Evolutionary conservation across 139 green algal genomes (phyloP).

Genomic region (Chlorella sorokiniana): DNA sequence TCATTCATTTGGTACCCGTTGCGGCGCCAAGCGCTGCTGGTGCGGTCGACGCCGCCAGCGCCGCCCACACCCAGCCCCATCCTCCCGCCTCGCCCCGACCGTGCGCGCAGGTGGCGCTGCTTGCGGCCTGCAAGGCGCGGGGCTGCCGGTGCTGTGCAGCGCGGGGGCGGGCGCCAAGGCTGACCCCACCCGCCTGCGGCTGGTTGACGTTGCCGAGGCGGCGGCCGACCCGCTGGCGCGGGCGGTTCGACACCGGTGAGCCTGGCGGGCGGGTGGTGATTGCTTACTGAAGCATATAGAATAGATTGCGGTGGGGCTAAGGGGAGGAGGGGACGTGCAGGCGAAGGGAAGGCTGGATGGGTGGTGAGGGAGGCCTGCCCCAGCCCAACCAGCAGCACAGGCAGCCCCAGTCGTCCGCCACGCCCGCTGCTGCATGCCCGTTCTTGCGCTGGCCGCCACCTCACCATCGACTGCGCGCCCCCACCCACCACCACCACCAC

Average conservation of each 20-base stretch:
- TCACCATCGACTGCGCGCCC: too few relatives aligned
- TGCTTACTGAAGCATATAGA: too few relatives aligned
- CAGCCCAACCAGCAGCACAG: too few relatives aligned
- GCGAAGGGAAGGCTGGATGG: too few relatives aligned
- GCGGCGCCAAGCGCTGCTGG: too few relatives aligned
- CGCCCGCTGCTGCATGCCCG: too few relatives aligned
- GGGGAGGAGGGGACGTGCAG: too few relatives aligned
- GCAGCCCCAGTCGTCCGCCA: too few relatives aligned
- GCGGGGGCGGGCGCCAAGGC: constrained; percentile 89
- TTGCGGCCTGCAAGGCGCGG: constrained; percentile 80
- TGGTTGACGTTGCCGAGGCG: constrained; percentile 88
- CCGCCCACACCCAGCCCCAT: background rate
- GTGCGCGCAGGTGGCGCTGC: constrained; percentile 72
- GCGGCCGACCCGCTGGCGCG: constrained; percentile 82
- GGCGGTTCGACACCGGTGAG: constrained; percentile 71
- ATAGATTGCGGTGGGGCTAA: too few relatives aligned
- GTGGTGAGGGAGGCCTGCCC: too few relatives aligned
- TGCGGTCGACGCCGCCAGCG: background rate
- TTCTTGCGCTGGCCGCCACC: too few relatives aligned
- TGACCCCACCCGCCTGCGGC: constrained; percentile 90
- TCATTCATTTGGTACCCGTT: too few relatives aligned
- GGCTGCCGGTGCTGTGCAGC: constrained; percentile 80
- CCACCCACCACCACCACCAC: background rate
- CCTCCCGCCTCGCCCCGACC: background rate
- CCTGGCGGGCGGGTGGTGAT: background rate